Conservation (phyloP, 441 rosid species). For the Capsella rubella region DNA sequence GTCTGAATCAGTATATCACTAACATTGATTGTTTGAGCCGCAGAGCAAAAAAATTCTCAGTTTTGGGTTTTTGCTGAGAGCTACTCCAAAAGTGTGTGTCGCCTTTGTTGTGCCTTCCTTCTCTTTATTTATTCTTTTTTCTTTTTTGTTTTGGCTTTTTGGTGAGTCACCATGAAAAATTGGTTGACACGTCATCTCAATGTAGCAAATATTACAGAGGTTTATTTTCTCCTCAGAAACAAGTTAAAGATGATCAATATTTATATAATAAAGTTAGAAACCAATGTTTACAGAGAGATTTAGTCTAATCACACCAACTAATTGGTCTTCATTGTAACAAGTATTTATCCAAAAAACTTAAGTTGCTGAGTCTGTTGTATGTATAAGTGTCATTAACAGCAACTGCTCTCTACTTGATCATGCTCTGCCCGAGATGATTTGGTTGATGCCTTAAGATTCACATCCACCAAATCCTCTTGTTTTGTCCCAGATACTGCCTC, state of each 20-base stretch:
- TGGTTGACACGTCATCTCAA: slow-evolving; percentile 14
- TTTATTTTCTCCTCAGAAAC: not conserved
- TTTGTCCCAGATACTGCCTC: slow-evolving; percentile 49
- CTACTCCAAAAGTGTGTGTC: not conserved
- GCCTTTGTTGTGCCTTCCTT: not conserved
- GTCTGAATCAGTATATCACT: not conserved
- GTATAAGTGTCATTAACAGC: slow-evolving; percentile 31
- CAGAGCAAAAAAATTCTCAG: slow-evolving; percentile 10
- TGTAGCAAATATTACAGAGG: too few species aligned
- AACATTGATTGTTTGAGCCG: slow-evolving; percentile 1
- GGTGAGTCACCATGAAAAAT: not conserved
- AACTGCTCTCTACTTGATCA: slow-evolving; percentile 10
- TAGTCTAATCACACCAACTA: not conserved
- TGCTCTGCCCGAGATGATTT: slow-evolving; percentile 27
- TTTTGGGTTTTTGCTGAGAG: slow-evolving; percentile 1
- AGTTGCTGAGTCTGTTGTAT: not conserved
- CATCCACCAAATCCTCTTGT: slow-evolving; percentile 62
- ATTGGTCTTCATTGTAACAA: not conserved
- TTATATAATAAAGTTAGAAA: not conserved
- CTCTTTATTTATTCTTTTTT: too few species aligned
- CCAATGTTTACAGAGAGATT: slow-evolving; percentile 3
- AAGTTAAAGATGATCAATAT: not conserved
- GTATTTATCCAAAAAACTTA: not conserved
- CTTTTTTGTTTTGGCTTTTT: not conserved
- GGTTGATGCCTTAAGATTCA: slow-evolving; percentile 47